A percentile compares a stretch with the other conserved stretches of the same genome.
Evolutionary conservation across 2,329 filamentous ascomycete species (phyloP).

Genomic region (Cladophialophora chaetospira): DNA sequence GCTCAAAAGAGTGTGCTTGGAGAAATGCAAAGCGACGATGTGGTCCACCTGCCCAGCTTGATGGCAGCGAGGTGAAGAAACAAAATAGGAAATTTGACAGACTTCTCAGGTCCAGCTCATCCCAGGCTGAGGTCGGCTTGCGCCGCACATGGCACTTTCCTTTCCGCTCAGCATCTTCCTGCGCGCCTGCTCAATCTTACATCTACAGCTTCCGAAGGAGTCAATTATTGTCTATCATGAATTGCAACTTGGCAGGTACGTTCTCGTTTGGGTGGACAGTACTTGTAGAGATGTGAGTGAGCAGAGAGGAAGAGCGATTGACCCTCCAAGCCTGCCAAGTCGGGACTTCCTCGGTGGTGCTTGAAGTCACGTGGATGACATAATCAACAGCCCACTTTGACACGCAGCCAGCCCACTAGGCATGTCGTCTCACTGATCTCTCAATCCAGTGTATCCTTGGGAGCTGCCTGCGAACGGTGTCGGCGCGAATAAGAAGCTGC

Average conservation of each 20-base stretch:
- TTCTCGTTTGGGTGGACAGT: neutral
- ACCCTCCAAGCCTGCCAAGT: too few species aligned
- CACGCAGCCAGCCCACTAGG: neutral
- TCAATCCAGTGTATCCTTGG: neutral
- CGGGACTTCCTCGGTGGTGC: neutral
- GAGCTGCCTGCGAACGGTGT: constrained; percentile 14
- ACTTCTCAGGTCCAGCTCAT: neutral
- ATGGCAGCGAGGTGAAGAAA: neutral
- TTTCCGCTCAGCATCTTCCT: neutral
- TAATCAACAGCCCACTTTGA: constrained; percentile 13
- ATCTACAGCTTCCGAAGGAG: neutral
- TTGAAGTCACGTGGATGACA: constrained; percentile 11
- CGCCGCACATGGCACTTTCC: neutral
- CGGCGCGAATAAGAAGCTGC: neutral
- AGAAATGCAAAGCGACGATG: neutral
- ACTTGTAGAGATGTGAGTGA: too few species aligned
- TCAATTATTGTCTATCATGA: too few species aligned
- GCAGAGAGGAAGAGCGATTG: neutral
- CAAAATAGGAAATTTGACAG: neutral
- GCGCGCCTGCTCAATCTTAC: neutral
- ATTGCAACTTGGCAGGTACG: neutral
- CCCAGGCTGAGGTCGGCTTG: neutral
- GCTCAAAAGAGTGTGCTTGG: constrained; percentile 6
- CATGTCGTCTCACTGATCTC: constrained; percentile 12
- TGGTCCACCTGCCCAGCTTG: neutral